Percentiles rank a stretch among this genome's conserved stretches.
These are phyloP conservation scores for Saccharomycopsis selenospora DNA, from an alignment of 805 yeast species.

Conservation along the genomic window DNA sequence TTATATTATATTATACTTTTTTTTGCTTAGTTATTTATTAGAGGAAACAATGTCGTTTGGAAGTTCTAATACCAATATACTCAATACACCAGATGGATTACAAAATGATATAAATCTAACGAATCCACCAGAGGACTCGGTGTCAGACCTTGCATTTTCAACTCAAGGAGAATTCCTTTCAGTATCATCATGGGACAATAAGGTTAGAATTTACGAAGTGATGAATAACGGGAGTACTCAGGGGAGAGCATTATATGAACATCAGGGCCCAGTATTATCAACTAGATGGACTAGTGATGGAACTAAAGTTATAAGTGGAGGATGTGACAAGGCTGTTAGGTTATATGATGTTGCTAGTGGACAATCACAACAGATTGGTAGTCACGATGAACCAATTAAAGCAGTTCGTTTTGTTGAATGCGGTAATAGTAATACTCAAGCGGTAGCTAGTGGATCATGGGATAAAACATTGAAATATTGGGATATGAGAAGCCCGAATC, in stretches of 20 bases:
- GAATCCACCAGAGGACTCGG: slow-evolving; percentile 88
- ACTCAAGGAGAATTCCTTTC: slow-evolving; percentile 78
- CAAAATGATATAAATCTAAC: slow-evolving; percentile 58
- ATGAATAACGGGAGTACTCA: slow-evolving; percentile 67
- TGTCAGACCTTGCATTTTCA: slow-evolving; percentile 77
- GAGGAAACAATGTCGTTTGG: slow-evolving; percentile 13
- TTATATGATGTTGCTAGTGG: slow-evolving; percentile 77
- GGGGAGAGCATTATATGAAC: slow-evolving; percentile 85
- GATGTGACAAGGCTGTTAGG: slow-evolving; percentile 83
- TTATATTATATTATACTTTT: too few species aligned
- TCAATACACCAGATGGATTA: slow-evolving; percentile 6
- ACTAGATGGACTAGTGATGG: slow-evolving; percentile 85
- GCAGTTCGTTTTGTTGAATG: slow-evolving; percentile 71
- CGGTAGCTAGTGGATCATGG: slow-evolving; percentile 92
- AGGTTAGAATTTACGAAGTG: slow-evolving; percentile 87
- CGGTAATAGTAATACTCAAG: slow-evolving; percentile 71
- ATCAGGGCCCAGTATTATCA: slow-evolving; percentile 78
- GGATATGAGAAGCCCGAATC: slow-evolving; percentile 83
- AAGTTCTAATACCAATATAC: background rate
- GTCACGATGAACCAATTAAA: slow-evolving; percentile 75
- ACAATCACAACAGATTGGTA: slow-evolving; percentile 78
- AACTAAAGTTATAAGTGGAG: slow-evolving; percentile 78
- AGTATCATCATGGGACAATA: slow-evolving; percentile 90
- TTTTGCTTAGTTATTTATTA: too few species aligned
- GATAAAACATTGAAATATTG: slow-evolving; percentile 91